Base-by-base conservation (phyloP, 2,329 filamentous ascomycete species). In the Pseudogymnoascus sp. region DNA sequence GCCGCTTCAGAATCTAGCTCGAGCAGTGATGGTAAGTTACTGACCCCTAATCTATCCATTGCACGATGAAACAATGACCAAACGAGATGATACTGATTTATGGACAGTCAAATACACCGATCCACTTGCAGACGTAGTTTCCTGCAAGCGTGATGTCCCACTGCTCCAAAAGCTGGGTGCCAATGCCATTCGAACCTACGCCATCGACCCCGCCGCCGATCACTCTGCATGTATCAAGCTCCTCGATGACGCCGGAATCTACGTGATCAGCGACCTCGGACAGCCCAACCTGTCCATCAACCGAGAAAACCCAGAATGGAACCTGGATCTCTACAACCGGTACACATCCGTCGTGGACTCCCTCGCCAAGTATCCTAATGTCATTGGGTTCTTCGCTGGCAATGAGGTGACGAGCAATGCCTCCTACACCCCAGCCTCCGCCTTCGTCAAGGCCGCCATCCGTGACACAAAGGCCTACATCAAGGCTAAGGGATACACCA, bases 361-460 rank as follows among this genome's bases (percentile, higher is more conserved):
- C 63, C 77, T 97, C 69, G 78, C 81, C 67, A 80, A 88, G 71
- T 97, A 95, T 80, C 81, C 82, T 75, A 97, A 99, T 76, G 86
- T 90, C 58, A 86, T 99, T 66, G 94, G 94, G 68, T 97, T 96
- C 86, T 97, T 99, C 73, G 92, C 92, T 67, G 94, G 92, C 73
- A 97, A 99, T 76, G 92, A 99, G 77, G 94, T 99, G 63, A 86
- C 90, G 70, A 95, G 96, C 80, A 83, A 85, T 70, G 79, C 80
- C 67, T 90, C 86, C 79, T 95, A 95, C 82, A 96, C 92, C 57
- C 78, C 81, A 62, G 89, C 92, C 57, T 92, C 90, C 61, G 91
- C 92, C 65, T 97, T 88, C 73, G 94, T 97, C 77, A 97, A 97
- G 84, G 92, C 92, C 63, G 92, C 94, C 63, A 90, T 96, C 65